Base-by-base conservation (phyloP, 306 rosid species). In the Prunus mongolica region DNA sequence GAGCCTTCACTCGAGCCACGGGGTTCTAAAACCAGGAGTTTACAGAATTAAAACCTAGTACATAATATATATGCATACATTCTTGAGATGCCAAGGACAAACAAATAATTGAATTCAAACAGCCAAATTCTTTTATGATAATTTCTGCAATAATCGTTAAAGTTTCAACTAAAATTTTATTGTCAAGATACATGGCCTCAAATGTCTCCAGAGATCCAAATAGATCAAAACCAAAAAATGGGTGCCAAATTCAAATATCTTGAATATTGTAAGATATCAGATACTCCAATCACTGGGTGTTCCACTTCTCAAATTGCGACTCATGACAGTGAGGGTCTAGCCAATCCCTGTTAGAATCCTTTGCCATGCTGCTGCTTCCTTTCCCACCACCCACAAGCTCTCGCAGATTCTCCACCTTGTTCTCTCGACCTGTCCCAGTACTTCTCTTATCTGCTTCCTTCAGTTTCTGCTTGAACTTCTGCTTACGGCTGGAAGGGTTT, bases 291-390 rank as follows among this genome's bases (percentile, higher is more conserved):
- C 79, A 81, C 69, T 77, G 77, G 60, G 69, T 84, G 62, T 84
- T 76, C 88, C 93, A 76, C 82, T 87, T 96, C 82, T 96, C 96
- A 73, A 91, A 92, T 19, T 88, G 77, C 71, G 99, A 75, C 89
- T 92, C 98, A 54, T 87, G 96, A 83, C 98, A 96, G 86, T 96
- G 98, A 32, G 97, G 94, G 80, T 96, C 98, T 58, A 96, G 87
- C 99, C 99, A 96, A 30, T 89, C 99, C 85, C 89, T 89, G 3
- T 84, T 30, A 77, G 94, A 68, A 77, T 84, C 89, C 82, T 84
- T 91, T 56, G 78, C 61, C 89, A 83, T 84, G 77, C 72, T 55
- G 70, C 16, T 72, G 77, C 82, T 69, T 51, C 67, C 62, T 74
- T 78, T 92, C 27, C 92, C 91, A 54, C 79, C 92, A 54, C 98